Conservation (phyloP, 495 filamentous ascomycete genomes). For the Talaromyces proteolyticus region DNA sequence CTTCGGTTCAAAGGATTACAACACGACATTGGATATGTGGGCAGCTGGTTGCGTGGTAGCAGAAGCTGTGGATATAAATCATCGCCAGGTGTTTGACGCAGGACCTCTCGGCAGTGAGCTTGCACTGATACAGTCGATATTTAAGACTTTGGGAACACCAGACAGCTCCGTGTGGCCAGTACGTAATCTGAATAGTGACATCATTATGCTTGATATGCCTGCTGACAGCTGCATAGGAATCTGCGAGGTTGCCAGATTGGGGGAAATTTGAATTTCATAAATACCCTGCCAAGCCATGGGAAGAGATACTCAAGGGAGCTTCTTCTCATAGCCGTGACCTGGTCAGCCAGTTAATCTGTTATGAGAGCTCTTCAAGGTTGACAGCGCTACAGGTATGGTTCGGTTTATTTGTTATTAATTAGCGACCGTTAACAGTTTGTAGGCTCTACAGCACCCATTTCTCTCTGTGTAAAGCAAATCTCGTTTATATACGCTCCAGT, state of each 20-base stretch:
- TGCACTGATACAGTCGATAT: slow-evolving; percentile 83
- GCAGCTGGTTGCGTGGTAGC: slow-evolving; percentile 79
- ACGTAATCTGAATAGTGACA: slow-evolving; percentile 10
- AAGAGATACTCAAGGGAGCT: slow-evolving; percentile 41
- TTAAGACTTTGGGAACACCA: slow-evolving; percentile 82
- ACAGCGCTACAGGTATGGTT: slow-evolving; percentile 42
- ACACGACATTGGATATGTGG: slow-evolving; percentile 76
- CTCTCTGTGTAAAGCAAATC: background rate
- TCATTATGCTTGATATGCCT: background rate
- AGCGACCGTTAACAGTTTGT: background rate
- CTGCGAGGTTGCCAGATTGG: slow-evolving; percentile 54
- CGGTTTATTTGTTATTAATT: background rate
- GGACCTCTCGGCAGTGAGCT: slow-evolving; percentile 89
- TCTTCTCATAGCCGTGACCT: slow-evolving; percentile 47
- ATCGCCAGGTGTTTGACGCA: slow-evolving; percentile 68
- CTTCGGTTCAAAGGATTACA: slow-evolving; percentile 76
- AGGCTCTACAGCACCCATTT: slow-evolving; percentile 17
- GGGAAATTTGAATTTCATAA: slow-evolving; percentile 57
- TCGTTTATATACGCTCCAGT: no score
- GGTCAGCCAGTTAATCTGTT: slow-evolving; percentile 47
- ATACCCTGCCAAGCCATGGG: slow-evolving; percentile 47
- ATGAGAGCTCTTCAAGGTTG: slow-evolving; percentile 47
- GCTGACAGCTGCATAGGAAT: slow-evolving; percentile 37
- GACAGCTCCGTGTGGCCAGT: slow-evolving; percentile 72
- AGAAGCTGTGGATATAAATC: slow-evolving; percentile 42